Base-by-base conservation (phyloP, 2,329 filamentous ascomycete species). In the Fusarium anthophilum region DNA sequence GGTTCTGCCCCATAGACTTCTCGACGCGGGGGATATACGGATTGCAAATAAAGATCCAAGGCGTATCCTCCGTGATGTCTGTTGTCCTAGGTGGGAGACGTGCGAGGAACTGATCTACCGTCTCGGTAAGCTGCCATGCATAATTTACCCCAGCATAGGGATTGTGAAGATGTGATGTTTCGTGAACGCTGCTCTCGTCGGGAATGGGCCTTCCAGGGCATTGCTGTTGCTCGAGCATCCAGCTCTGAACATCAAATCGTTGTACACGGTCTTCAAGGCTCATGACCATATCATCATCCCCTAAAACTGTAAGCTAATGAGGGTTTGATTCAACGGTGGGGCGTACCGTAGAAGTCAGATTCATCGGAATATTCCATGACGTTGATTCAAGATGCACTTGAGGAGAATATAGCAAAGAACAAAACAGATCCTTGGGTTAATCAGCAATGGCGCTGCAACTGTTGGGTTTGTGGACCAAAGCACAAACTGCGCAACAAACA, bases 1-100 rank as follows among this genome's bases (percentile, higher is more conserved):
- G 83, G 60, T 80, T 84, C 41, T 81, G 71, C 10, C 80, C 79
- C 35, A 78, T 75, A 13, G 65, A 69, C 65, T 80, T 84, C 50
- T 78, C 72, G 22, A 81, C 82, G 10, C 82, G 81, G 8, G 80
- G 78, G 69, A 84, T 84, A 77, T 88, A 87, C 0, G 92, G 92
- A 79, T 94, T 94, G 59, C 87, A 88, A 47, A 93, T 88, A 84
- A 88, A 94, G 54, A 97, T 94, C 92, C 93, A 96, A 0, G 88
- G 87, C 6, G 87, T 85, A 2, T 83, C 75, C 1, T 77, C 77
- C 3, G 80, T 82, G 8, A 82, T 80, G 6, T 84, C 81, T 3
- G 91, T 93, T 4, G 87, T 91, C 8, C 87, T 87, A 0, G 94
- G 93, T 0, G 92, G 92, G 0, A 95, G 84, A 14, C 94, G 90